These are phyloP conservation scores for Stachybotrys echinatus DNA, from an alignment of 2,329 filamentous ascomycete genomes.

Conservation along the genomic window DNA sequence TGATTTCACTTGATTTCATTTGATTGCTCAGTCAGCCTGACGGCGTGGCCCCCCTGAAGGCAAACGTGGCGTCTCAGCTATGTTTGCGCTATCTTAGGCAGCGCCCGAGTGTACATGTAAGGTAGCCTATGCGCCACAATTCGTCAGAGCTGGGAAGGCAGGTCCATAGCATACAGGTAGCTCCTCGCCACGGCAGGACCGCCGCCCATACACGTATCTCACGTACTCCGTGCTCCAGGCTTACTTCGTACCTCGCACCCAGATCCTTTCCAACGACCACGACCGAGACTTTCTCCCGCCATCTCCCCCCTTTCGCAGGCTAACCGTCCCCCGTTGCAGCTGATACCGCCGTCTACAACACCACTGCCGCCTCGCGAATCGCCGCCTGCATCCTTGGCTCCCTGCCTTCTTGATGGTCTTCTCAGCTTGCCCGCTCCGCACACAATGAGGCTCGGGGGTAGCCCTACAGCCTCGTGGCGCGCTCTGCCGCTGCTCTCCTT, in stretches of 20 bases:
- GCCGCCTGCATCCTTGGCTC: neutral
- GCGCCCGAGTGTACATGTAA: neutral
- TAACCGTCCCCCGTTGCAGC: no score
- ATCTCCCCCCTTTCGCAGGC: no score
- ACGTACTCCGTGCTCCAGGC: no score
- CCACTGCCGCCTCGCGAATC: neutral
- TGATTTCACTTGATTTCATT: no score
- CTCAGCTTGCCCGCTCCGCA: conserved; percentile 22
- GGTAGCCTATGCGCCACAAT: neutral
- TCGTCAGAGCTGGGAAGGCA: neutral
- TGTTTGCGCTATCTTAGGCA: neutral
- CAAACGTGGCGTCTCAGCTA: neutral
- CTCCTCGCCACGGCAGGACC: neutral
- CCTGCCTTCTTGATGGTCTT: conserved; percentile 36
- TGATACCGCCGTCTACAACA: no score
- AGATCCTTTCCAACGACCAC: no score
- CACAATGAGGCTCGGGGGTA: conserved; percentile 51
- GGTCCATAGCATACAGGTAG: no score
- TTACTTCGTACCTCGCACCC: no score
- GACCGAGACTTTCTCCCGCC: no score
- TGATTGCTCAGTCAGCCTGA: neutral
- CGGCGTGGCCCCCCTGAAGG: neutral
- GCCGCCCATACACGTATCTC: no score
- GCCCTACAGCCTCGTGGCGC: conserved; percentile 40
- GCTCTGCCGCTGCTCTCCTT: conserved; percentile 43